Base-by-base conservation (phyloP, 2,329 filamentous ascomycete species). In the Cercospora sojina region DNA sequence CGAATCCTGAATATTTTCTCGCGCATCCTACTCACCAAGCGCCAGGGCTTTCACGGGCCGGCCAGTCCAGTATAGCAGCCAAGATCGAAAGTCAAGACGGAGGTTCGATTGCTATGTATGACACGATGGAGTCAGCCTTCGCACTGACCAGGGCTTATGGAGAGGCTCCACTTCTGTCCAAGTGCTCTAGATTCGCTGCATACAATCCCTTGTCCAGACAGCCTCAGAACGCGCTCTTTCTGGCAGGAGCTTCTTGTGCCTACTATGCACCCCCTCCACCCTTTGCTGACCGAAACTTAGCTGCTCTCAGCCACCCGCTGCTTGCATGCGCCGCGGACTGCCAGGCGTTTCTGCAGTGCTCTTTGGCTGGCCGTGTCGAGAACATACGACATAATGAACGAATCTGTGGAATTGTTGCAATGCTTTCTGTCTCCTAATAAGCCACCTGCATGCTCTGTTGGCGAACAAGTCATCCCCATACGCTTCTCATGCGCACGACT, bases 301-400 rank as follows among this genome's bases (percentile, higher is more conserved):
- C 35, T 57, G 35, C 59, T 53, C 59, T 32, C 25, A 35, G 25
- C 29, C 64, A 57, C 51, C 59, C 55, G 53, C 59, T 66, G 47
- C 38, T 43, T 55, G 18, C 59, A 25, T 32, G 51, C 53, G 59
- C 64, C 64, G 64, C 64, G 64, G 64, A 55, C 64, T 59, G 31
- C 16, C 29, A 60, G 64, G 43, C 51, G 3, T 18, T 62, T 38
- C 64, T 63, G 64, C 64, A 43, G 8, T 56, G 25, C 59, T 66
- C 58, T 59, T 51, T 66, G 64, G 64, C 18, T 51, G 41, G 9
- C 13, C 16, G 13, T 41, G 41, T n/a, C 16, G 38, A 27, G 13
- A 25, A 25, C 25, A 51, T 62, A 63, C 64, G 60, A 59, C 64
- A 66, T 56, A 62, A 66, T 66, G 64, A 66, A 41, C 59, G 64